Evolutionary conservation across 2,329 filamentous ascomycete species (phyloP), one percentile per base, ranked within the genome.

Genomic region (Clarireedia sp.): DNA sequence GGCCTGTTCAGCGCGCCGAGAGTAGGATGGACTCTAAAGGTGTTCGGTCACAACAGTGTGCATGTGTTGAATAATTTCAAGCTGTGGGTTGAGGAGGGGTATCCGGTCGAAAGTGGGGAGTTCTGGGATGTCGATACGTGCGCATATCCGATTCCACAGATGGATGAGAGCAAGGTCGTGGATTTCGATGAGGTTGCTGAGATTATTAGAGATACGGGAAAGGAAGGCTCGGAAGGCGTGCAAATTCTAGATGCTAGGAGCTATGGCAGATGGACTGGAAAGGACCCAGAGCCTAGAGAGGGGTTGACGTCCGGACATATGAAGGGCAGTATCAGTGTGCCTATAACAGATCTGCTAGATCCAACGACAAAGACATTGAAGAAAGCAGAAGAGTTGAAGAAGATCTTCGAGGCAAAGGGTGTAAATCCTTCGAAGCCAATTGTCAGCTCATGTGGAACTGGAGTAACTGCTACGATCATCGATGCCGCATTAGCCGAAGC

Each of bases 21-120:
- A 43, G 92, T 96, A 0, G 92, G 85, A 56, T 99, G 94, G 94
- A 99, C 92, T 1, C 76, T 99, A 61, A 83, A 83, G 66, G 83
- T 90, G 36, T 97, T 97, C 70, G 94, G 94, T 1, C 94, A 99
- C 70, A 76, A 83, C 45, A 86, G 83, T 60, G 92, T 99, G 14
- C 90, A 96, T 70, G 73, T 99, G 17, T 74, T 99, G 54, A 95
- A 99, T 75, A 99, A 99, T 74, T 99, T 96, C 74, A 88, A 86
- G 70, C 73, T 88, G n/a, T 99, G 91, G 90, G 85, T 92, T 1
- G 87, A 92, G 36, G 78, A 95, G 67, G 90, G 88, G 1, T 81
- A 85, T 62, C 88, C 90, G 0, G 87, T 85, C 0, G 90, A 96
- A 73, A 83, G 83, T n/a, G 91, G 92, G 51, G 74, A 87, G 69